Base-by-base conservation (phyloP, 768 basidiomycete genomes). In the Cubamyces sp. region DNA sequence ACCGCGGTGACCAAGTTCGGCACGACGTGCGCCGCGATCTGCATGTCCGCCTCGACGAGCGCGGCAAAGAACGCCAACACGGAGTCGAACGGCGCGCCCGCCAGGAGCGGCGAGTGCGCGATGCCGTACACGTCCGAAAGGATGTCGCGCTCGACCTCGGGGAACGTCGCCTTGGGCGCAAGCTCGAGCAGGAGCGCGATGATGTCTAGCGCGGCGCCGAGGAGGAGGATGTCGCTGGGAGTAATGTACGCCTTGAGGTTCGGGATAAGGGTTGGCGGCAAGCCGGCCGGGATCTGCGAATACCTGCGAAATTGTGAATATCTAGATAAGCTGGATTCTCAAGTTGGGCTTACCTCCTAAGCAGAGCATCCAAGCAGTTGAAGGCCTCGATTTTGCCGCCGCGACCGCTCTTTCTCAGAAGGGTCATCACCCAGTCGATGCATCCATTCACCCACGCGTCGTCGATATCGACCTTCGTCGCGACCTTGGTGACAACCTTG, bases 361-460 rank as follows among this genome's bases (percentile, higher is more conserved):
- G 70, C 46, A 96, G 78, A 21, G 86, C 84, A 51, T 89, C 85
- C 60, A 98, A 74, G 53, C 89, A 91, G 46, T 78, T 79, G 74
- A 97, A 96, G 1, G 93, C 82, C 55, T 94, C 91, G 14, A 80
- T 81, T 74, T 93, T 95, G 40, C 91, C 90, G 4, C 81, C 74
- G 30, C 93, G 80, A 49, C 92, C 91, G 64, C 88, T 92, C 76
- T 88, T 92, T 75, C 84, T 86, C 63, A 96, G 73, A 23, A 97
- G 71, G 6, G 81, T 80, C 71, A 92, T 82, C 19, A 90, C 77
- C 86, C 92, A 94, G 30, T 90, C 84, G 18, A 96, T 77, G 64
- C 87, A 90, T 5, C 85, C 86, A 57, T 89, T 86, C 14, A 94
- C 85, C 95, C 96, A 98, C 14, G 81, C 77, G 70, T 91, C 88